A percentile compares a stretch with the other conserved stretches of the same genome.
Conservation (phyloP, 768 basidiomycete species). For the Cubamyces sp. region DNA sequence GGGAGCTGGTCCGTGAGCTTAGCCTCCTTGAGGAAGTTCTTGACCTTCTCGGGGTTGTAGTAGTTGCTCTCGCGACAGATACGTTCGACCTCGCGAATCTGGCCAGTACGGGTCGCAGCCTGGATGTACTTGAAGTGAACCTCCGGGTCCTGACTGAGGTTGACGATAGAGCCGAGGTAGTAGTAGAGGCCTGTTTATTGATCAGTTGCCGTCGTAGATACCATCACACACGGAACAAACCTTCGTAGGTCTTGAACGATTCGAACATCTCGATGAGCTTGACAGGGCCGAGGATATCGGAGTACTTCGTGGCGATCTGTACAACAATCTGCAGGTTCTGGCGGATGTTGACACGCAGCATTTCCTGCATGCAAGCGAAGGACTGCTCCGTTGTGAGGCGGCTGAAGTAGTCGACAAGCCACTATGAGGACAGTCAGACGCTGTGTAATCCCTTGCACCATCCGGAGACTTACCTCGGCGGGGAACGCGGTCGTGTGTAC, state of each 20-base stretch:
- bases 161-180: slow-evolving; percentile 97
- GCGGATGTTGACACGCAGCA: slow-evolving; percentile 95
- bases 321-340: slow-evolving; percentile 97
- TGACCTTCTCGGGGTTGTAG: slow-evolving; percentile 99
- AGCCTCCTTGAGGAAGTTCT: slow-evolving; percentile 99
- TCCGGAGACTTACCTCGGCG: slow-evolving; percentile 63
- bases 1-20: slow-evolving; percentile 96
- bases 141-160: slow-evolving; percentile 93
- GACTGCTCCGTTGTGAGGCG: slow-evolving; percentile 97
- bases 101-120: slow-evolving; percentile 96
- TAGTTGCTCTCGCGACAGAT: slow-evolving; percentile 96
- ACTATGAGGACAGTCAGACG: slow-evolving; percentile 49
- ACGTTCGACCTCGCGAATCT: slow-evolving; percentile 98
- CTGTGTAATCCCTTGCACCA: neutral
- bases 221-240: slow-evolving; percentile 40
- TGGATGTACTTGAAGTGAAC: slow-evolving; percentile 99
- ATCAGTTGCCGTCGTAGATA: neutral
- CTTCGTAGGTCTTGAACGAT: slow-evolving; percentile 96
- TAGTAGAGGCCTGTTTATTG: slow-evolving; percentile 80
- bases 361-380: slow-evolving; percentile 94
- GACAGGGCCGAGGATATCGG: slow-evolving; percentile 95
- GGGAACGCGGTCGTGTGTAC: slow-evolving; percentile 88
- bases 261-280: slow-evolving; percentile 99
- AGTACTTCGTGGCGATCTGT: slow-evolving; percentile 98
- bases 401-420: slow-evolving; percentile 98